Conservation (phyloP, 129 eudicot species). For the Flaveria bidentis region DNA sequence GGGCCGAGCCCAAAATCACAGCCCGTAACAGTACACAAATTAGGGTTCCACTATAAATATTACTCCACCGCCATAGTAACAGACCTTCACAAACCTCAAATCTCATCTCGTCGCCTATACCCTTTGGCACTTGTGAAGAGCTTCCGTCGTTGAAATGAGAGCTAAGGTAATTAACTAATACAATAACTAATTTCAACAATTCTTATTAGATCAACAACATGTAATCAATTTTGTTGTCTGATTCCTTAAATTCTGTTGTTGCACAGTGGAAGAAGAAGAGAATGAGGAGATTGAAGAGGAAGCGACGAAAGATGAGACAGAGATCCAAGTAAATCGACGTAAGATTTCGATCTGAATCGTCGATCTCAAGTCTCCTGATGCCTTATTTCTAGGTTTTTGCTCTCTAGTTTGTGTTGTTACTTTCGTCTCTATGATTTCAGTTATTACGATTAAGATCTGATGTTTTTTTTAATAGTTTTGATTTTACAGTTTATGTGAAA, state of each 20-base stretch:
- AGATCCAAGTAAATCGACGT: constrained; percentile 45
- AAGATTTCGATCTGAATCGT: not conserved
- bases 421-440: not conserved
- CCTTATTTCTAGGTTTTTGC: not conserved
- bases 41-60: constrained; percentile 3
- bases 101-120: not conserved
- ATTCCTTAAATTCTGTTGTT: not conserved
- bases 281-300: constrained; percentile 65
- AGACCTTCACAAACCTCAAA: not conserved
- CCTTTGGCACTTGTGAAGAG: not conserved
- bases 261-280: constrained; percentile 61
- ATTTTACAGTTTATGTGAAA: no score
- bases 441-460: not conserved
- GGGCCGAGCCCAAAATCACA: not conserved
- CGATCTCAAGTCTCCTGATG: not conserved
- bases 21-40: not conserved
- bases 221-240: not conserved
- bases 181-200: not conserved
- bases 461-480: not conserved
- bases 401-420: not conserved
- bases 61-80: not conserved
- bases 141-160: not conserved
- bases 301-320: constrained; percentile 68
- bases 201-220: not conserved
- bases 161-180: not conserved